These are phyloP conservation scores for Podospora didyma DNA, from an alignment of 495 filamentous ascomycete genomes.

Conservation along the genomic window DNA sequence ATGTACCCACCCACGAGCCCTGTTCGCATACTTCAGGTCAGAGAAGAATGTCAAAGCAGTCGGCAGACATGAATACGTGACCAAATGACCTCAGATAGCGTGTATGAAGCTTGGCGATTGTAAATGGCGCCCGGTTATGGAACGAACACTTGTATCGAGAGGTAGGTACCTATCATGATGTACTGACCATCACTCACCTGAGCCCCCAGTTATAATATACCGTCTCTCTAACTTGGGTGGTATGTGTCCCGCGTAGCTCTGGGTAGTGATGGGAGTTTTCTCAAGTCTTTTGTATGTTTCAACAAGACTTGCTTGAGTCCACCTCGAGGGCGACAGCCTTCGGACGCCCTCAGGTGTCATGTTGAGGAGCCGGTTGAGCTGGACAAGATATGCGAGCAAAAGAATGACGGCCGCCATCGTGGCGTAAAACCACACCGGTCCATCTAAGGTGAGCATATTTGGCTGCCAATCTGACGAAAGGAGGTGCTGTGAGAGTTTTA, in stretches of 20 bases:
- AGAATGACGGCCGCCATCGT: constrained; percentile 5
- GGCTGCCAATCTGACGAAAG: constrained; percentile 2
- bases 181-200: constrained; percentile 38
- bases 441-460: background rate
- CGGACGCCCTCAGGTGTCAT: constrained; percentile 43
- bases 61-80: too few relatives aligned
- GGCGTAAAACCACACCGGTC: background rate
- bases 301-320: constrained; percentile 46
- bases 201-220: constrained; percentile 55
- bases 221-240: constrained; percentile 52
- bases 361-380: constrained; percentile 46
- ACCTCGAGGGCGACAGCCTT: constrained; percentile 41
- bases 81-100: too few relatives aligned
- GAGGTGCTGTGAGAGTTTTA: too few relatives aligned
- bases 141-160: too few relatives aligned
- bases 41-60: background rate
- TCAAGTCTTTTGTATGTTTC: constrained; percentile 40
- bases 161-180: too few relatives aligned
- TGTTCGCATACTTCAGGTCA: constrained; percentile 9
- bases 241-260: constrained; percentile 42
- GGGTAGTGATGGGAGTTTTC: constrained; percentile 32
- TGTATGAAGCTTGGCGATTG: too few relatives aligned
- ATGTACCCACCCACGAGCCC: constrained; percentile 43
- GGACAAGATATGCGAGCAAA: constrained; percentile 40
- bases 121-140: too few relatives aligned